Conservation (phyloP, 176 grass and related monocot species). For the Oryza rufipogon region DNA sequence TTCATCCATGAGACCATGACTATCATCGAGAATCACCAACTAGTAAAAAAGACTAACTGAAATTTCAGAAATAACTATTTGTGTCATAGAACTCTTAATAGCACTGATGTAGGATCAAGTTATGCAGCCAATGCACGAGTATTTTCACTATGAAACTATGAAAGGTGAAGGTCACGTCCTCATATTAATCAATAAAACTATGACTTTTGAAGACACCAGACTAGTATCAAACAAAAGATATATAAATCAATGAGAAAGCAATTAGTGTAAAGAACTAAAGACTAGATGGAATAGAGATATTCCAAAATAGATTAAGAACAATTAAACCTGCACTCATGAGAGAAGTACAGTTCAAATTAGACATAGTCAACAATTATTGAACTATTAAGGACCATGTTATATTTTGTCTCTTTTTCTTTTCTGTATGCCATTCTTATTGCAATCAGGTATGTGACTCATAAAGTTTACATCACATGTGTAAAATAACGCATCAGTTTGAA, state of each 20-base stretch:
- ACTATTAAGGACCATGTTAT: not conserved
- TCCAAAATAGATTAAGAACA: not conserved
- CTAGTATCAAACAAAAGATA: not conserved
- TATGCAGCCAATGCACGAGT: not conserved
- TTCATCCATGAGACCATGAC: not conserved
- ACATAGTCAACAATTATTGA: not conserved
- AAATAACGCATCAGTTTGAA: slow-evolving; percentile 19
- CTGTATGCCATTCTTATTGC: not conserved
- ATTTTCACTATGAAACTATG: not conserved
- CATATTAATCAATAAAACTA: not conserved
- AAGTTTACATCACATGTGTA: not conserved
- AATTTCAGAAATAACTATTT: not conserved
- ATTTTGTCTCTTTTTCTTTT: not conserved
- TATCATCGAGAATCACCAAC: not conserved
- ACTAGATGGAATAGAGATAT: not conserved
- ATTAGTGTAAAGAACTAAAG: not conserved
- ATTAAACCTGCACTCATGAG: not conserved
- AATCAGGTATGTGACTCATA: not conserved
- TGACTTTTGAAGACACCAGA: not conserved
- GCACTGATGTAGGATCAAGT: not conserved
- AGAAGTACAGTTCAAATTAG: not conserved
- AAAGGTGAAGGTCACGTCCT: not conserved
- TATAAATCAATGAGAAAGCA: not conserved
- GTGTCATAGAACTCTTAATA: not conserved
- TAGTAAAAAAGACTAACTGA: not conserved